Percentiles rank a stretch among this genome's conserved stretches.
Conservation (phyloP, 257 asterid genomes). For the Phtheirospermum japonicum region DNA sequence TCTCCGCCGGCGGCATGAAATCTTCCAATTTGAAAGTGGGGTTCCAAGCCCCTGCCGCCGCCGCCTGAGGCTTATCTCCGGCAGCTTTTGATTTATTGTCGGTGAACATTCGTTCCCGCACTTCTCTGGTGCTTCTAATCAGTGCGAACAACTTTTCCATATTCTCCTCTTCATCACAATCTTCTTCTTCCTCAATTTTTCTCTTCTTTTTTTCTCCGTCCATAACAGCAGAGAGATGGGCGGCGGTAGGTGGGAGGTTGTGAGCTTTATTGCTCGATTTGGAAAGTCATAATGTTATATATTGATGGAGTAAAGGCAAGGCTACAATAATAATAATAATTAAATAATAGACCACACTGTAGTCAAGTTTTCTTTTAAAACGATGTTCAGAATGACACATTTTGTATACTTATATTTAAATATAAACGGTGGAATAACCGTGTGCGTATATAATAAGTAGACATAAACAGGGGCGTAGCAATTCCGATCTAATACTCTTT, state of each 20-base stretch:
- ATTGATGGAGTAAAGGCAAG: no score
- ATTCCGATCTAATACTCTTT: no score
- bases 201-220: no score
- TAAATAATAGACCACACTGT: no score
- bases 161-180: conserved; percentile 28
- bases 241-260: neutral
- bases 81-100: neutral
- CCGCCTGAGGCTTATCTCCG: conserved; percentile 8
- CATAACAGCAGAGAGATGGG: conserved; percentile 15
- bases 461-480: no score
- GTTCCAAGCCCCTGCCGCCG: conserved; percentile 24
- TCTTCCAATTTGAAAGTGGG: conserved; percentile 34
- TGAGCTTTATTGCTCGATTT: neutral
- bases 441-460: no score
- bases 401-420: no score
- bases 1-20: conserved; percentile 21
- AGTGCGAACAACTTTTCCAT: conserved; percentile 36
- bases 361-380: no score
- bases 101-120: conserved; percentile 13
- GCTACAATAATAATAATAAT: no score
- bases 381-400: no score
- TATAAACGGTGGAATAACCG: no score
- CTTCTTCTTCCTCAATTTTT: conserved; percentile 30
- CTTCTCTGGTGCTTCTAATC: conserved; percentile 31
- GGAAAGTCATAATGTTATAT: no score